Conservation (phyloP, 2,329 filamentous ascomycete species). For the Trichoderma polysporum region DNA sequence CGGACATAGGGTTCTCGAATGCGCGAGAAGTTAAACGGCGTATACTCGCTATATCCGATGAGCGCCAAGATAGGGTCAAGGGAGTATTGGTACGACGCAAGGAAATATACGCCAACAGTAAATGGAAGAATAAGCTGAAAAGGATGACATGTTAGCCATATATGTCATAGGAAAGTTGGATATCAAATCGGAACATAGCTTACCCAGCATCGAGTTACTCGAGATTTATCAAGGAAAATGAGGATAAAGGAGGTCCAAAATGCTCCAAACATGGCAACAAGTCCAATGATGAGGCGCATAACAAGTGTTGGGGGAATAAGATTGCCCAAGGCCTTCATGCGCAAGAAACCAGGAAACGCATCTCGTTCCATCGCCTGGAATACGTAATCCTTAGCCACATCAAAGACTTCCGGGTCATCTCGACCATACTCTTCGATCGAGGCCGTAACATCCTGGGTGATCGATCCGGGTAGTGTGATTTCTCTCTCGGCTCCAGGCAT, state of each 20-base stretch:
- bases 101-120: slow-evolving; percentile 82
- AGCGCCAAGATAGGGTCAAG: slow-evolving; percentile 89
- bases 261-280: slow-evolving; percentile 79
- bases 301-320: slow-evolving; percentile 89
- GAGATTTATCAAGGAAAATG: slow-evolving; percentile 81
- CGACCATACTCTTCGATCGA: slow-evolving; percentile 88
- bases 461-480: slow-evolving; percentile 86
- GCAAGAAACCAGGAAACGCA: slow-evolving; percentile 94
- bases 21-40: slow-evolving; percentile 84
- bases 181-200: slow-evolving; percentile 32
- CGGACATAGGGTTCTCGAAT: slow-evolving; percentile 91
- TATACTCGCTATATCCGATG: slow-evolving; percentile 92
- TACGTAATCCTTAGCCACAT: slow-evolving; percentile 96
- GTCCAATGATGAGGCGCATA: slow-evolving; percentile 78
- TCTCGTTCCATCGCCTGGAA: slow-evolving; percentile 99
- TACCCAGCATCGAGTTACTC: slow-evolving; percentile 81
- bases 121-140: slow-evolving; percentile 75
- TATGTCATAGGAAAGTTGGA: slow-evolving; percentile 14
- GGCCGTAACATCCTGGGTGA: slow-evolving; percentile 80
- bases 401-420: slow-evolving; percentile 96
- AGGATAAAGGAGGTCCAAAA: slow-evolving; percentile 95
- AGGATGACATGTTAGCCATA: slow-evolving; percentile 23
- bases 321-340: slow-evolving; percentile 93
- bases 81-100: slow-evolving; percentile 91
- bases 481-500: slow-evolving; percentile 94